Percentiles rank a stretch among this genome's conserved stretches.
Conservation (phyloP, 2,329 filamentous ascomycete species). For the Xylariaceae sp. region DNA sequence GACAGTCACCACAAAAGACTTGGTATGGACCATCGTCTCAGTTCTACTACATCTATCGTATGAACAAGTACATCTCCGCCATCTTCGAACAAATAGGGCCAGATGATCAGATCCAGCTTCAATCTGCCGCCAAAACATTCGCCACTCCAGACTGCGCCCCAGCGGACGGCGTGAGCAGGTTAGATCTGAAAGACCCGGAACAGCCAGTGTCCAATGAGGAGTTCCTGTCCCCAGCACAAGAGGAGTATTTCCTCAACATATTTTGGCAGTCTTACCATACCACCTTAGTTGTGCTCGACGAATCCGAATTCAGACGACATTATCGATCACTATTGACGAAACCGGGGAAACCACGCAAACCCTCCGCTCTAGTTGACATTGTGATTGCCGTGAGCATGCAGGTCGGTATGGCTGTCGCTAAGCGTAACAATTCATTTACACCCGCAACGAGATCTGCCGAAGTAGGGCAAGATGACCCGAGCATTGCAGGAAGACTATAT, state of each 20-base stretch:
- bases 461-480: constrained; percentile 32
- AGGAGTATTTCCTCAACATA: constrained; percentile 43
- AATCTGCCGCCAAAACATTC: constrained; percentile 21
- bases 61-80: constrained; percentile 34
- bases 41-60: constrained; percentile 39
- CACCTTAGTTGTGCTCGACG: constrained; percentile 40
- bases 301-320: constrained; percentile 40
- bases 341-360: constrained; percentile 30
- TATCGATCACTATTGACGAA: constrained; percentile 39
- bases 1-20: constrained; percentile 31
- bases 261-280: constrained; percentile 47
- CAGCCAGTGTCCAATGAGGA: constrained; percentile 18
- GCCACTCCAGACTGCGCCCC: constrained; percentile 19
- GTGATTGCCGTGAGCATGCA: constrained; percentile 50
- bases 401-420: constrained; percentile 33
- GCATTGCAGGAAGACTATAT: constrained; percentile 41
- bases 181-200: constrained; percentile 10
- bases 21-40: constrained; percentile 41
- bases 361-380: constrained; percentile 50
- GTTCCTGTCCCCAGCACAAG: constrained; percentile 37
- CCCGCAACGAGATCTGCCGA: constrained; percentile 4
- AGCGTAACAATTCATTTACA: constrained; percentile 16
- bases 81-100: constrained; percentile 31
- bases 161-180: constrained; percentile 12
- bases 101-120: constrained; percentile 29